Percentiles rank a stretch among this genome's conserved stretches.
phyloP scores from a whole-genome alignment of 2,329 filamentous ascomycete genomes.

The Aspergillus hiratsukae region DNA sequence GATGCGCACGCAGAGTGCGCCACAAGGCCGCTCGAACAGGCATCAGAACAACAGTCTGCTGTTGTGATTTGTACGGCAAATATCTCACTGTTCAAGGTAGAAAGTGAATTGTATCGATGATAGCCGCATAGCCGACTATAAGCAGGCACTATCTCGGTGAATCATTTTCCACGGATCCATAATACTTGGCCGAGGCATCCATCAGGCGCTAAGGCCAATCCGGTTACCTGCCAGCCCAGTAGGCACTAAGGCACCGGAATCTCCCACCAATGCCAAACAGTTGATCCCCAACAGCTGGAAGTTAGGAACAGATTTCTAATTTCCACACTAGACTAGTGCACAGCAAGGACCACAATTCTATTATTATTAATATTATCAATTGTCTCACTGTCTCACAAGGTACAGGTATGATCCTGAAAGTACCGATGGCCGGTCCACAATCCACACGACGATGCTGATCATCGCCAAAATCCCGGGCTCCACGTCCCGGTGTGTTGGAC shows the following conservation, averaged over 20 bases:
- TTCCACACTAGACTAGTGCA: too few species aligned
- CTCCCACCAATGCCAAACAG: neutral
- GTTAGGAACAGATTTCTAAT: too few species aligned
- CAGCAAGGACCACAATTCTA: neutral
- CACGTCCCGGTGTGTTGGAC: slow-evolving; percentile 3
- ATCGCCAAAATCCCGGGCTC: slow-evolving; percentile 2
- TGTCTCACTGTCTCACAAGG: neutral
- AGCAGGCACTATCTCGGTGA: neutral
- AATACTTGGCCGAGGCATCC: neutral
- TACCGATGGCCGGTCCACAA: neutral
- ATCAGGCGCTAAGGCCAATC: neutral
- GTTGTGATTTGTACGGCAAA: neutral
- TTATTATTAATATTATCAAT: neutral
- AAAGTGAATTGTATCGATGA: too few species aligned
- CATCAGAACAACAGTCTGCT: slow-evolving; percentile 27
- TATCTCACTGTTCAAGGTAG: neutral
- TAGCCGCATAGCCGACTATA: neutral
- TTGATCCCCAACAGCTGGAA: neutral
- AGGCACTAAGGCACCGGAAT: neutral
- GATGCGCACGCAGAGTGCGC: slow-evolving; percentile 64
- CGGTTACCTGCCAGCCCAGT: neutral
- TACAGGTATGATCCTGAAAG: neutral
- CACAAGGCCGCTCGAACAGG: slow-evolving; percentile 59
- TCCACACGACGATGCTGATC: neutral
- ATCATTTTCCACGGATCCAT: neutral